Conservation (phyloP, 2,329 filamentous ascomycete genomes). For the Trichoderma atroviride region DNA sequence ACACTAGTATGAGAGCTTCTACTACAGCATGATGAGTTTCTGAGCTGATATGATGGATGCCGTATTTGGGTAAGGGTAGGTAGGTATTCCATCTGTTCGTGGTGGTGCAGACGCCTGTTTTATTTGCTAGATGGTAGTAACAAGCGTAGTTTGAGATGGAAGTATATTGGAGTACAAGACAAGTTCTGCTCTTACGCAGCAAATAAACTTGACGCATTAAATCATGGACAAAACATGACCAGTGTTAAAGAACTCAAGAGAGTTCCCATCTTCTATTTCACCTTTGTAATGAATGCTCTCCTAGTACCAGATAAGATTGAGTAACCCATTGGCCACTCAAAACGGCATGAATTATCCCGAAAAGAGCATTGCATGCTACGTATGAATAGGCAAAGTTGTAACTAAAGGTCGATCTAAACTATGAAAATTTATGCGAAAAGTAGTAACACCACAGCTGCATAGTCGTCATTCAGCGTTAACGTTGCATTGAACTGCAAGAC, state of each 20-base stretch:
- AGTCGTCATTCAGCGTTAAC: background rate
- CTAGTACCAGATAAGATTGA: background rate
- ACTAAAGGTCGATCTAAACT: rapidly evolving
- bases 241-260: background rate
- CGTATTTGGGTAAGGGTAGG: background rate
- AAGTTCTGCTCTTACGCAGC: background rate
- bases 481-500: background rate
- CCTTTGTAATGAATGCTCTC: too few species aligned
- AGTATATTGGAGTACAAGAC: background rate
- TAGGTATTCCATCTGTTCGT: background rate
- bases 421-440: background rate
- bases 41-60: too few species aligned
- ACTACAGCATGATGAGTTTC: background rate
- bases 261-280: too few species aligned
- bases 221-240: background rate
- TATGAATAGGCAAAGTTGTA: background rate
- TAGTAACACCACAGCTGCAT: background rate
- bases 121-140: background rate
- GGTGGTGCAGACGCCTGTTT: background rate
- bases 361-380: background rate
- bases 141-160: background rate
- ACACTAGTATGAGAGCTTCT: background rate
- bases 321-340: background rate
- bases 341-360: background rate
- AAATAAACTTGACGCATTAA: background rate